These are phyloP conservation scores for Basipetospora chlamydospora DNA, from an alignment of 2,329 filamentous ascomycete species.

Conservation along the genomic window DNA sequence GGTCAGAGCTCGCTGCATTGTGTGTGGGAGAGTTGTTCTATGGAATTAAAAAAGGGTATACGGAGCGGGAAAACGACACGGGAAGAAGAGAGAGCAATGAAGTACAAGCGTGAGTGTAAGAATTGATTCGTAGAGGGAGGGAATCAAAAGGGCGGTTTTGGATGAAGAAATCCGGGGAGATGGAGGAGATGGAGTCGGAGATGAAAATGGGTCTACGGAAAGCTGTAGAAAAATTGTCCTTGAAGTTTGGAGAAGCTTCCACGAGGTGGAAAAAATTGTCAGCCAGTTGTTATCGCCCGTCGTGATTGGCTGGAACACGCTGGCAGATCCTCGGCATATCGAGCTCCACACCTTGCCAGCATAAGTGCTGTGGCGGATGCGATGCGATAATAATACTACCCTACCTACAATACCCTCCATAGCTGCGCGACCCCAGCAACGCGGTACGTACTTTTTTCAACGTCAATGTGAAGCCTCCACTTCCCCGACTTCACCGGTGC, in stretches of 20 bases:
- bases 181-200: slow-evolving; percentile 8
- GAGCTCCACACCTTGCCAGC: no score
- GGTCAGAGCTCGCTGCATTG: slow-evolving; percentile 87
- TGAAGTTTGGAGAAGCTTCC: slow-evolving; percentile 11
- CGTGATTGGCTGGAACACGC: not conserved
- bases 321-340: slow-evolving; percentile 6
- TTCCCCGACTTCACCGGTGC: no score
- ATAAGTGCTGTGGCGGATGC: no score
- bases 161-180: slow-evolving; percentile 8
- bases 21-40: no score
- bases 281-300: no score
- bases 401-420: no score
- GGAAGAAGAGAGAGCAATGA: slow-evolving; percentile 9
- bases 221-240: slow-evolving; percentile 6
- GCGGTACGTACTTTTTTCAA: no score
- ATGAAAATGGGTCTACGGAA: slow-evolving; percentile 9
- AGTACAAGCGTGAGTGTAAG: not conserved
- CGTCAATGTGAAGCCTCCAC: no score
- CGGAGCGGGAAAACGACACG: slow-evolving; percentile 16
- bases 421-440: no score
- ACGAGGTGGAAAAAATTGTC: slow-evolving; percentile 6
- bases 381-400: no score
- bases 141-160: slow-evolving; percentile 10
- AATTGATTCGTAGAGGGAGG: not conserved
- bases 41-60: slow-evolving; percentile 14